A percentile compares a stretch with the other conserved stretches of the same genome.
These are phyloP conservation scores for Secale cereale DNA, from an alignment of 176 grass and related monocot genomes.

Conservation along the genomic window DNA sequence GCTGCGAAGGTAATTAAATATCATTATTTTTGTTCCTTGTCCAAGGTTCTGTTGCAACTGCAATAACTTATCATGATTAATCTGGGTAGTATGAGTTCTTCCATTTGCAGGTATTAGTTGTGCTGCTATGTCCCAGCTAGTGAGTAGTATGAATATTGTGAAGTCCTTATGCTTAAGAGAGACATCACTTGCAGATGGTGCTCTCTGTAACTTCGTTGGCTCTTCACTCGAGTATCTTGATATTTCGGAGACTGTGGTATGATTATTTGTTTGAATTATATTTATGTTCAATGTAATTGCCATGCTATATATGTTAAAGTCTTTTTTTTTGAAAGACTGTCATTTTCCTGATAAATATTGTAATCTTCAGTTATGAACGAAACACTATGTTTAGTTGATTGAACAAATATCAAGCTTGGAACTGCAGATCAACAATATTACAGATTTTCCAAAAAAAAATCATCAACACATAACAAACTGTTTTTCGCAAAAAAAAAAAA, in stretches of 20 bases:
- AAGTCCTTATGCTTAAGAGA: constrained; percentile 60
- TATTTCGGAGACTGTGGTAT: constrained; percentile 76
- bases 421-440: constrained; percentile 1
- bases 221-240: constrained; percentile 68
- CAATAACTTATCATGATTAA: background rate
- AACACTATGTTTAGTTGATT: background rate
- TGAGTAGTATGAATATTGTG: constrained; percentile 32
- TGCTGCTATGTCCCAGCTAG: constrained; percentile 47
- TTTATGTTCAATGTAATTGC: background rate
- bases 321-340: constrained; percentile 5
- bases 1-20: constrained; percentile 48
- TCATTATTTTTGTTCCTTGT: background rate
- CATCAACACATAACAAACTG: background rate
- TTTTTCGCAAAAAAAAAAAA: background rate
- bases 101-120: constrained; percentile 29
- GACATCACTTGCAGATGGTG: constrained; percentile 53
- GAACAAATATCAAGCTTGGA: background rate
- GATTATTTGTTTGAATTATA: constrained; percentile 8
- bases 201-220: constrained; percentile 47
- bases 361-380: constrained; percentile 29
- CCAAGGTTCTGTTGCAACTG: background rate
- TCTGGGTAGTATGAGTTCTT: constrained; percentile 22
- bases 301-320: constrained; percentile 16
- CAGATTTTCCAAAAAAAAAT: background rate
- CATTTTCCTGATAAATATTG: background rate